Base-by-base conservation (phyloP, 2,329 filamentous ascomycete genomes). In the Sphaceloma murrayae region DNA sequence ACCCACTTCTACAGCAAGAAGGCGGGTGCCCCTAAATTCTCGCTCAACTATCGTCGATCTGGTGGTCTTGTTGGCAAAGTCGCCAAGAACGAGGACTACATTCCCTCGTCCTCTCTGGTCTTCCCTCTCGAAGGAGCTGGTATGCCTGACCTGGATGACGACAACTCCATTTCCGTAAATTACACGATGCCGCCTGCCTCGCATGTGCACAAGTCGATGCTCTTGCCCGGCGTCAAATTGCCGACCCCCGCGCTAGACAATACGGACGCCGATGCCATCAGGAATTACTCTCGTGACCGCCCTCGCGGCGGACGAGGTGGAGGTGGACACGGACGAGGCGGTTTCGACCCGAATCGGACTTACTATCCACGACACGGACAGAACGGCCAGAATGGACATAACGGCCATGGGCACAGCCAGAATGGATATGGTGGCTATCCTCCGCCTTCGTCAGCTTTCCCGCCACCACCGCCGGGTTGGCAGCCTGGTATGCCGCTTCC, bases 1-100 rank as follows among this genome's bases (percentile, higher is more conserved):
- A 74, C 73, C 24, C 83, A 83, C 45, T 94, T 98, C 60, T 98
- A 95, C 63, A 89, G 86, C 14, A 96, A 95, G 66, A 86, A 86
- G 54, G 78, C 86, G 52, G 79, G 74, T 2, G 65, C 69, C 2
- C 65, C 74, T 0, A 77, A 77, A 50, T 76, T 85, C 58, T 80
- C 78, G 53, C 71, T 98, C 34, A 80, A 94, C 53, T 77, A 85
- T 26, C 74, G 75, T 43, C 69, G 77, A 16, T 93, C 82, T 49
- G 80, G 82, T 50, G 87, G 87, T 2, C 66, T 98, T 2, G 76
- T 83, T 3, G 91, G 91, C 24, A 78, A 75, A 42, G 76, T 94
- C 17, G 80, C 82, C 58, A 93, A 91, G 56, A 82, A 91, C 49
- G 80, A 84, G 4, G 73, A 78, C 1, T 94, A 94, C 61, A 74